Conservation (phyloP, 495 filamentous ascomycete species). For the Haplographium delicatum region DNA sequence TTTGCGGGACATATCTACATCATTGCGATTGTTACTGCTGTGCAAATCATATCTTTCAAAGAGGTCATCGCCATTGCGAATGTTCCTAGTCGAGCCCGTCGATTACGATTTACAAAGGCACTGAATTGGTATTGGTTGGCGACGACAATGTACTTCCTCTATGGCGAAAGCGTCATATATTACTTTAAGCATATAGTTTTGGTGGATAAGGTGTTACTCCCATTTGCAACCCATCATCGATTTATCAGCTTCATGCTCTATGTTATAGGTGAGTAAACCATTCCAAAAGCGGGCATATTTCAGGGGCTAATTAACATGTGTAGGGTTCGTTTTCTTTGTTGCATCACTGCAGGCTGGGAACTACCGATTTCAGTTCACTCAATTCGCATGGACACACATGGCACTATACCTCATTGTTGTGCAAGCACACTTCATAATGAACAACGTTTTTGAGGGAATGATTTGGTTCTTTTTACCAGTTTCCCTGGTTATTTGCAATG, state of each 20-base stretch:
- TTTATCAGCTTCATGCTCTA: constrained; percentile 99
- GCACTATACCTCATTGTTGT: constrained; percentile 96
- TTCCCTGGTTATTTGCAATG: constrained; percentile 93
- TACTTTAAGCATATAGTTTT: constrained; percentile 98
- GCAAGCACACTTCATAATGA: constrained; percentile 99
- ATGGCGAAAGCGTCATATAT: constrained; percentile 98
- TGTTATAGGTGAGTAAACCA: constrained; percentile 70
- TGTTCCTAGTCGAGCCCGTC: constrained; percentile 84
- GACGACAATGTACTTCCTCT: constrained; percentile 98
- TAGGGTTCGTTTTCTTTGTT: constrained; percentile 99
- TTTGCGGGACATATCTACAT: constrained; percentile 97
- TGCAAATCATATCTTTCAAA: constrained; percentile 98
- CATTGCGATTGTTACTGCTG: constrained; percentile 80
- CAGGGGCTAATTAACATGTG: constrained; percentile 18
- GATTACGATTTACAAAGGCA: constrained; percentile 88
- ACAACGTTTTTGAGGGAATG: constrained; percentile 99
- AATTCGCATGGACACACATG: constrained; percentile 99
- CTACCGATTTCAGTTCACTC: constrained; percentile 96
- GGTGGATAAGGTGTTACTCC: constrained; percentile 87
- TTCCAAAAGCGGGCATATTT: constrained; percentile 4
- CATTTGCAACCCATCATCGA: constrained; percentile 93
- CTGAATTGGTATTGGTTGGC: constrained; percentile 99
- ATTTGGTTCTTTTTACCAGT: constrained; percentile 99
- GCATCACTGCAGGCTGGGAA: constrained; percentile 91
- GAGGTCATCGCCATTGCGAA: constrained; percentile 98